Evolutionary conservation across 768 basidiomycete species (phyloP).

Genomic region (Pulveroboletus sp.): DNA sequence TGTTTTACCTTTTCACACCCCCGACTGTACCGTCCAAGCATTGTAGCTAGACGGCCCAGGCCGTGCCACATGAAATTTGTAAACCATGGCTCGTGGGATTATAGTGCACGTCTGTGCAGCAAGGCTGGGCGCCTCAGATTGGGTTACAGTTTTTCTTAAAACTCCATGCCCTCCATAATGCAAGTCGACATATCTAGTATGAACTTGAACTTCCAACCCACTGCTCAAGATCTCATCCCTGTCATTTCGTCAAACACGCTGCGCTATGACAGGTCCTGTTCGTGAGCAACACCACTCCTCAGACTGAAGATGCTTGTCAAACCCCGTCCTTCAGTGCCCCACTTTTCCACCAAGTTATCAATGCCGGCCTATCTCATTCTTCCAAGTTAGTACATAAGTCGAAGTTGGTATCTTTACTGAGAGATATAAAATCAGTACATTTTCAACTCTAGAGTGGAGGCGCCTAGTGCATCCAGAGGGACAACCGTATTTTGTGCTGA

Average conservation of each 20-base stretch:
- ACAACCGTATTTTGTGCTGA: constrained; percentile 44
- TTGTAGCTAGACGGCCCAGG: too few species aligned
- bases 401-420: not conserved
- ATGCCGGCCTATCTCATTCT: not conserved
- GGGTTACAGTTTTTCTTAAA: too few species aligned
- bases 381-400: not conserved
- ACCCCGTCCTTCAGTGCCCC: not conserved
- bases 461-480: constrained; percentile 55
- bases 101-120: too few species aligned
- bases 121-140: too few species aligned
- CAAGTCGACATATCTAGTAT: too few species aligned
- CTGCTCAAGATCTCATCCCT: not conserved
- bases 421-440: not conserved
- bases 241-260: not conserved
- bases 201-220: not conserved
- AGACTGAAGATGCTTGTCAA: not conserved
- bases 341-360: not conserved
- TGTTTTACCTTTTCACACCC: too few species aligned
- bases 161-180: too few species aligned
- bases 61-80: too few species aligned
- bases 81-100: too few species aligned
- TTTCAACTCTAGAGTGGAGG: constrained; percentile 35
- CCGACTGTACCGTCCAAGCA: too few species aligned
- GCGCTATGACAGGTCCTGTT: not conserved
- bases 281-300: not conserved